Evolutionary conservation across 768 basidiomycete species (phyloP), one percentile per base, ranked within the genome.

Genomic region (Pleurotus salmoneostramineus): DNA sequence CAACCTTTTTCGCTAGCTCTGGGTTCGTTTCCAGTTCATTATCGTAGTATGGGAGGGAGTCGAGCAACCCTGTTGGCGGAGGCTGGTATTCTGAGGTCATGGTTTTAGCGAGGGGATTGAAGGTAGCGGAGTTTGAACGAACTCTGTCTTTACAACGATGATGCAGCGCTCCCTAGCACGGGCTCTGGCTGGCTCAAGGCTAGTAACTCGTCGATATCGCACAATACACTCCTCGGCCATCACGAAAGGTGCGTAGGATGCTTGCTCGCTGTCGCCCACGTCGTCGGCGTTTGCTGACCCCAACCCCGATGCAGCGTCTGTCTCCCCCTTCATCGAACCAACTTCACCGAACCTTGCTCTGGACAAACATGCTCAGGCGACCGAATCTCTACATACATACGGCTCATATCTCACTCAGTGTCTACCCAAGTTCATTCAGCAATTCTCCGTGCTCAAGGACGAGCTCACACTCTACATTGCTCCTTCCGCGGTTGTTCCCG

Each of bases 361-460:
- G 15, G 82, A 84, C 55, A 81, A 82, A 66, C 87, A 89, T 68
- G 84, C 86, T 4, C 81, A 84, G 66, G 81, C 89, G 43, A 86
- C 91, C 14, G 85, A 90, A 68, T 78, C 84, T 17, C 78, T 98
- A 37, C 96, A 98, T 72, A 83, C 84, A 40, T 98, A 94, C 65
- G 96, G 93, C 66, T 91, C 95, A 57, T 98, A 97, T 75, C 80
- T 98, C 65, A 87, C 83, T 50, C 91, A 95, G 67, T 93, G 90
- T 69, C 85, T 98, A 21, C 96, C 96, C 55, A 98, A 97, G 77
- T 97, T 87, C 77, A 85, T 99, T 69, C 96, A 98, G 73, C 97
- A 98, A 72, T 98, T 96, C 80, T 93, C 93, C 8, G 91, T 98
- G 47, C 84, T 93, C 72, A 93, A 93, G 79, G 97, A 98, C 72